phyloP scores from a whole-genome alignment of 2,329 filamentous ascomycete species.

The Delphinella strobiligena region DNA sequence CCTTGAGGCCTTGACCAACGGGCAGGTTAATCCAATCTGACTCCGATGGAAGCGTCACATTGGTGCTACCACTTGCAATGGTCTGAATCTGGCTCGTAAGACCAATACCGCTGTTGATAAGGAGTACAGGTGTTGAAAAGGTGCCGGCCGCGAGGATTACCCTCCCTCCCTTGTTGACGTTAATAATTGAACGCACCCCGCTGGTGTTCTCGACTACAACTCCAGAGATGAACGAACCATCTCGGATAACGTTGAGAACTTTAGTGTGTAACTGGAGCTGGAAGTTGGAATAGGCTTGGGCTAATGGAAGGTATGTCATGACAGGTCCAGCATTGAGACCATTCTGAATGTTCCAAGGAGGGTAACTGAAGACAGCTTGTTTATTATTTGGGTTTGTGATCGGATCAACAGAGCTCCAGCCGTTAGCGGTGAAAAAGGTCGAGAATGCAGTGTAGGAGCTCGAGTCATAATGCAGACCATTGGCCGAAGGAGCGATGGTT shows the following conservation, averaged over 20 bases:
- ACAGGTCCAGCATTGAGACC: slow-evolving; percentile 39
- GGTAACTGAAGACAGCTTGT: slow-evolving; percentile 35
- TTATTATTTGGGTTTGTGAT: slow-evolving; percentile 36
- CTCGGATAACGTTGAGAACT: slow-evolving; percentile 34
- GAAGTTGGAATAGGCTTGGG: slow-evolving; percentile 31
- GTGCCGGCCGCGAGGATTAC: slow-evolving; percentile 27
- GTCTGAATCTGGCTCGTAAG: slow-evolving; percentile 2
- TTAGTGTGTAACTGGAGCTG: slow-evolving; percentile 30
- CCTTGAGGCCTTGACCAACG: slow-evolving; percentile 20
- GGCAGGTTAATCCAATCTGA: slow-evolving; percentile 15
- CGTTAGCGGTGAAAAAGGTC: slow-evolving; percentile 22
- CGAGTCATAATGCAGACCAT: slow-evolving; percentile 32
- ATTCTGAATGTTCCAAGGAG: slow-evolving; percentile 36
- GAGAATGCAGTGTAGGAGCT: background rate
- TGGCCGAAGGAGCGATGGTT: slow-evolving; percentile 28
- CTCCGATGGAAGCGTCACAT: slow-evolving; percentile 14
- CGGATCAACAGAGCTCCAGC: slow-evolving; percentile 39
- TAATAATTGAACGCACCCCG: slow-evolving; percentile 19
- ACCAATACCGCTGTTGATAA: slow-evolving; percentile 29
- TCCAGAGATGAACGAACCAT: slow-evolving; percentile 27
- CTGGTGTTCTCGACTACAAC: slow-evolving; percentile 19
- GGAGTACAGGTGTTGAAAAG: slow-evolving; percentile 15
- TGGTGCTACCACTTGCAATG: slow-evolving; percentile 11
- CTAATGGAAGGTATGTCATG: slow-evolving; percentile 38
- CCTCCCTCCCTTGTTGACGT: slow-evolving; percentile 18